Base-by-base conservation (phyloP, 2,329 filamentous ascomycete genomes). In the Eurotiales sp. region DNA sequence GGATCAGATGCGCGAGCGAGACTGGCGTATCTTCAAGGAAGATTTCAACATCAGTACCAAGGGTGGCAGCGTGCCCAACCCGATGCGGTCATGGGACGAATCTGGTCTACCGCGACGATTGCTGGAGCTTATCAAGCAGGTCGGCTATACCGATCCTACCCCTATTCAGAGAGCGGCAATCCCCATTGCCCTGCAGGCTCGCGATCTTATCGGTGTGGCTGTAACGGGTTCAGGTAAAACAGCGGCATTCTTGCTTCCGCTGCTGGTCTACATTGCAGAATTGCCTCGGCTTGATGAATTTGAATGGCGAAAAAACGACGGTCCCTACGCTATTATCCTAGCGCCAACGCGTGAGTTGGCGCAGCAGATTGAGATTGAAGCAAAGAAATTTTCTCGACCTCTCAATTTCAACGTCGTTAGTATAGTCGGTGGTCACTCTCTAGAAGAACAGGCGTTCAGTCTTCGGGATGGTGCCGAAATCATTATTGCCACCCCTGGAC, bases 1-100 rank as follows among this genome's bases (percentile, higher is more conserved):
- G 56, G 84, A 88, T 12, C 88, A 96, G 62, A 99, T 99, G 93
- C 88, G 90, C 56, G 91, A 97, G 72, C 81, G 93, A 67, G 93
- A 99, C 71, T 99, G 93, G 93, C 88, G 93, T 66, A 97, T 99
- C 61, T 96, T 99, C 83, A 99, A 97, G 73, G 93, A 97, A 70
- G 91, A 99, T 71, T 97, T 96, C 74, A 95, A 93, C 61, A 99
- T 99, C 66, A 80, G 86, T 36, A 96, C 90, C 8, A 97, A 96
- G 70, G 93, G 93, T 52, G 92, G 92, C 39, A 80, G 81, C 22
- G 90, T 97, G 51, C 93, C 93, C 1, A 92, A 97, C 62, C 93
- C 93, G 0, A 97, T 99, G 91, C 90, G 93, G 45, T 90, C 79
- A 60, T 99, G 93, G 93, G 67, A 81, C 42, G 93, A 99, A 70